Conservation (phyloP, 2,329 filamentous ascomycete species). For the Ophiostoma tasmaniense region DNA sequence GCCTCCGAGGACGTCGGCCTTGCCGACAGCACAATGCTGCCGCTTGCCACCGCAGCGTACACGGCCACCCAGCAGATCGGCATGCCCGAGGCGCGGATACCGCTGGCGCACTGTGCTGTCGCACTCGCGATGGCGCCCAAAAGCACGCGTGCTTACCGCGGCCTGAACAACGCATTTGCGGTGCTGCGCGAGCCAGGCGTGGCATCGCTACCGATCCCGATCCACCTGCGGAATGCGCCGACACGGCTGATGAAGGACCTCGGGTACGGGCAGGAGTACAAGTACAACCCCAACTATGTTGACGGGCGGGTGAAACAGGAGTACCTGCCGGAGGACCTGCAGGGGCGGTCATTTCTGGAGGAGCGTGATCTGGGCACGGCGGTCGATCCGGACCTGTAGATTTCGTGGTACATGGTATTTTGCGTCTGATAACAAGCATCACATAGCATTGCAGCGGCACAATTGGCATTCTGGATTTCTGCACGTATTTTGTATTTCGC, state of each 20-base stretch:
- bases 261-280: constrained; percentile 85
- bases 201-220: constrained; percentile 70
- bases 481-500: neutral
- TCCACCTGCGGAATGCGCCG: constrained; percentile 86
- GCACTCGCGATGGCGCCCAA: constrained; percentile 76
- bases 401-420: neutral
- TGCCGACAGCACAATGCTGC: constrained; percentile 75
- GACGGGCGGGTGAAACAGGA: constrained; percentile 77
- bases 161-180: constrained; percentile 68
- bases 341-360: constrained; percentile 67
- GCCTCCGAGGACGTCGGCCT: constrained; percentile 90
- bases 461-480: neutral
- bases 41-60: constrained; percentile 77
- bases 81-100: constrained; percentile 89
- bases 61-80: constrained; percentile 87
- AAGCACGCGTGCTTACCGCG: constrained; percentile 78
- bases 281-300: constrained; percentile 87
- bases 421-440: neutral
- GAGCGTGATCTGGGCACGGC: constrained; percentile 69
- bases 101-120: constrained; percentile 77
- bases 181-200: constrained; percentile 76
- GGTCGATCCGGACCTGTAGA: constrained; percentile 58
- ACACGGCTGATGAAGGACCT: constrained; percentile 89
- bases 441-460: constrained; percentile 1
- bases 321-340: constrained; percentile 74